A percentile compares a stretch with the other conserved stretches of the same genome.
Conservation (phyloP, 2,329 filamentous ascomycete genomes). For the Ilyonectria sp. region DNA sequence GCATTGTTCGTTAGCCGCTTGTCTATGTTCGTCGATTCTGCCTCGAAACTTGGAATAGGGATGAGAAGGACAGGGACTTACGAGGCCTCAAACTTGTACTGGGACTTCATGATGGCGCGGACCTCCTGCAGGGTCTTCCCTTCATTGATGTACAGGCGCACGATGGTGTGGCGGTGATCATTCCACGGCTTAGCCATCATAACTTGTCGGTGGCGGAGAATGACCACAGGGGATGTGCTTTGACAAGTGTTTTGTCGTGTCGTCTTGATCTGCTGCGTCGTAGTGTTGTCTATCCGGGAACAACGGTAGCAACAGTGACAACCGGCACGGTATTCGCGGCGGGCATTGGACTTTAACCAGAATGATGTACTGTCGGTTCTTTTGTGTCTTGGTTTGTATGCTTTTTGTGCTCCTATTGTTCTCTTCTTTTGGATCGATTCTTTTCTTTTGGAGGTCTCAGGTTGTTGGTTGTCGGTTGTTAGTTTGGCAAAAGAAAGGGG, state of each 20-base stretch:
- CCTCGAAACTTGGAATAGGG: not conserved
- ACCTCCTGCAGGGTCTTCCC: slow-evolving; percentile 59
- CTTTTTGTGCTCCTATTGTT: not conserved
- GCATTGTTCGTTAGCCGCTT: slow-evolving; percentile 16
- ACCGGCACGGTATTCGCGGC: slow-evolving; percentile 19
- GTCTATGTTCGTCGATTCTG: not conserved
- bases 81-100: slow-evolving; percentile 60
- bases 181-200: slow-evolving; percentile 64
- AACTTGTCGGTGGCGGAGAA: slow-evolving; percentile 10
- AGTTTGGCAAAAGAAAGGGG: slow-evolving; percentile 1
- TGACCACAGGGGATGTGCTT: not conserved
- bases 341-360: slow-evolving; percentile 34
- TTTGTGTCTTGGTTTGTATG: not conserved
- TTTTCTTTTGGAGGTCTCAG: not conserved
- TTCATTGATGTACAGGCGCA: slow-evolving; percentile 58
- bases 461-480: not conserved
- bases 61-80: slow-evolving; percentile 44
- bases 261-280: slow-evolving; percentile 4
- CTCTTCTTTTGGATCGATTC: not conserved
- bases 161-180: slow-evolving; percentile 54
- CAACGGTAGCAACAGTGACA: slow-evolving; percentile 37
- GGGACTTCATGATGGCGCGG: slow-evolving; percentile 55
- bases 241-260: not conserved
- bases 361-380: not conserved
- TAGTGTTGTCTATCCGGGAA: slow-evolving; percentile 37